Evolutionary conservation across 495 filamentous ascomycete genomes (phyloP).

Genomic region (Terfezia claveryi): DNA sequence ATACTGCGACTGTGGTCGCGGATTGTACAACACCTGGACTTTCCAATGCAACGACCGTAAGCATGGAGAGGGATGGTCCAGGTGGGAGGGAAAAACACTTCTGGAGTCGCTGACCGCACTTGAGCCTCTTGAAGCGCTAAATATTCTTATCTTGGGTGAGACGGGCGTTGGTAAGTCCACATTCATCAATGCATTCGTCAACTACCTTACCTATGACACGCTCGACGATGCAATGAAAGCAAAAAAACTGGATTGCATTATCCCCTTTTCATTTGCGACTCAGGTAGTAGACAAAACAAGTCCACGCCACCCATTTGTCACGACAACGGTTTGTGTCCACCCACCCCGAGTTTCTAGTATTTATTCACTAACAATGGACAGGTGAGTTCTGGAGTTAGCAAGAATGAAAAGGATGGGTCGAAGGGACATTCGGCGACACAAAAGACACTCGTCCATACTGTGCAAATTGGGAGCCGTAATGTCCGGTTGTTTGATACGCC

Average conservation of each 20-base stretch:
- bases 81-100: not conserved
- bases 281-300: constrained; percentile 14
- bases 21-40: constrained; percentile 3
- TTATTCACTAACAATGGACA: constrained; percentile 4
- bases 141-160: constrained; percentile 27
- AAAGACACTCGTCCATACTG: constrained; percentile 19
- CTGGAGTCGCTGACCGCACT: constrained; percentile 1
- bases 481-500: constrained; percentile 27
- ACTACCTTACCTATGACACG: constrained; percentile 22
- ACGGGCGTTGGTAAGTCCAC: constrained; percentile 27
- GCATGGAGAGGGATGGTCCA: constrained; percentile 7
- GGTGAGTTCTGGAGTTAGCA: constrained; percentile 15
- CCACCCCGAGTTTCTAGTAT: not conserved
- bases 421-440: constrained; percentile 24
- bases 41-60: constrained; percentile 20
- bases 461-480: constrained; percentile 11
- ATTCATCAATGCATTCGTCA: constrained; percentile 27
- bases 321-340: not conserved
- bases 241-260: constrained; percentile 17
- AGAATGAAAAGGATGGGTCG: constrained; percentile 16
- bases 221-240: constrained; percentile 20
- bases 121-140: constrained; percentile 16
- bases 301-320: not conserved
- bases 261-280: constrained; percentile 23
- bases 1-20: constrained; percentile 24